Percentiles rank a stretch among this genome's conserved stretches.
phyloP scores from a whole-genome alignment of 129 eudicot genomes.

The Centella asiatica region DNA sequence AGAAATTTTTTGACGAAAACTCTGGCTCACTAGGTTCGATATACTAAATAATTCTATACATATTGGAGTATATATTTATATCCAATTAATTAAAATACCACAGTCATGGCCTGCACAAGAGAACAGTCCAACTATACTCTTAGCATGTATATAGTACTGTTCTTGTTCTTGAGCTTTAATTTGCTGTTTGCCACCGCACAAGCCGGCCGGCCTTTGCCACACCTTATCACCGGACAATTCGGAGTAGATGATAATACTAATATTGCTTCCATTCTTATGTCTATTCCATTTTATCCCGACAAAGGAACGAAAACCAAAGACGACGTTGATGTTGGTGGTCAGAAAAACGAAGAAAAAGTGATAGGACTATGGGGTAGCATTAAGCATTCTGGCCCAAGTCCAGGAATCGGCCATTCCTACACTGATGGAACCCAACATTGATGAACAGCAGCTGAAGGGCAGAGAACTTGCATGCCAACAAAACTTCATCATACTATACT shows the following conservation, averaged over 20 bases:
- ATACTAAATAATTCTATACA: no score
- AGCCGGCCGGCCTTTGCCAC: background rate
- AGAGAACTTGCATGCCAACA: no score
- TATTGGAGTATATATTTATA: no score
- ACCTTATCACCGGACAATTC: no score
- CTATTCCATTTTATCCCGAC: no score
- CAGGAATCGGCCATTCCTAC: conserved; percentile 1
- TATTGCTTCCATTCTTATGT: no score
- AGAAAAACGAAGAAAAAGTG: background rate
- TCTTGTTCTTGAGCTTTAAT: conserved; percentile 1
- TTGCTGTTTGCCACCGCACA: background rate
- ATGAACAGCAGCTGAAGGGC: no score
- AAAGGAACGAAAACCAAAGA: background rate
- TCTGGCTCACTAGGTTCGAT: no score
- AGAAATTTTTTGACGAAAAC: no score
- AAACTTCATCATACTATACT: no score
- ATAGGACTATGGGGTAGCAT: background rate
- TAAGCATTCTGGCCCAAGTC: conserved; percentile 7
- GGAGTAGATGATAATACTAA: no score
- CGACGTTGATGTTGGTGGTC: background rate
- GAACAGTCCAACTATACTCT: background rate
- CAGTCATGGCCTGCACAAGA: background rate
- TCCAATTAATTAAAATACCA: no score
- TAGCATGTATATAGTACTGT: background rate
- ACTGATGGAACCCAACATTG: background rate